These are phyloP conservation scores for Epipyxis sp. DNA, from an alignment of 108 stramenopile genomes.

Conservation along the genomic window DNA sequence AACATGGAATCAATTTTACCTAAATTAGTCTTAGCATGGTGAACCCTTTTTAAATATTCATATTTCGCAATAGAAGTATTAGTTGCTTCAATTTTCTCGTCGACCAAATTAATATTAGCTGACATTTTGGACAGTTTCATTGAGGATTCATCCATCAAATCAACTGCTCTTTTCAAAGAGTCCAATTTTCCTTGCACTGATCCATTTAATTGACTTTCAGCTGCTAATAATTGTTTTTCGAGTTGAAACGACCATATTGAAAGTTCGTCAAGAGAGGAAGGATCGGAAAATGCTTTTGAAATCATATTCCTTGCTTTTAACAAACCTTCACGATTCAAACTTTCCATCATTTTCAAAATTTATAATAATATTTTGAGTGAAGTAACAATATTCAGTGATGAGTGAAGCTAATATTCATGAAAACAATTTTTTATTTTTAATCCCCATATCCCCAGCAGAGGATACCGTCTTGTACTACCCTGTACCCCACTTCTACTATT, in stretches of 20 bases:
- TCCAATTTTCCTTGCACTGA: slow-evolving; percentile 29
- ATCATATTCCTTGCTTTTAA: slow-evolving; percentile 27
- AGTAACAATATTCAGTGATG: no score
- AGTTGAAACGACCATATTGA: not conserved
- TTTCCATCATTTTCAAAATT: no score
- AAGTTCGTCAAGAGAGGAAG: not conserved
- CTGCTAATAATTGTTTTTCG: not conserved
- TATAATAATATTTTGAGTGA: no score
- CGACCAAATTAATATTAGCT: not conserved
- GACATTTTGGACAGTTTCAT: not conserved
- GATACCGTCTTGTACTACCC: no score
- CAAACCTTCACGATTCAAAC: no score
- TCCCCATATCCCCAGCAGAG: no score
- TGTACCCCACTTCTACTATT: no score
- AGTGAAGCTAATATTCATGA: no score
- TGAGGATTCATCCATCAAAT: slow-evolving; percentile 25
- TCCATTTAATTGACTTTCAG: slow-evolving; percentile 2
- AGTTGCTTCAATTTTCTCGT: not conserved
- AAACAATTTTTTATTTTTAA: no score
- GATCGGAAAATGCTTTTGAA: not conserved
- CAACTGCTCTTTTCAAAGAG: slow-evolving; percentile 24
- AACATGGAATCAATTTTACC: no score
- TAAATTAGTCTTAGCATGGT: no score
- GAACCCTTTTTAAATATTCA: no score
- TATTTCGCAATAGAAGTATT: slow-evolving; percentile 16